These are phyloP conservation scores for Suhomyces terraborum DNA, from an alignment of 1,139 yeast species.

Conservation along the genomic window DNA sequence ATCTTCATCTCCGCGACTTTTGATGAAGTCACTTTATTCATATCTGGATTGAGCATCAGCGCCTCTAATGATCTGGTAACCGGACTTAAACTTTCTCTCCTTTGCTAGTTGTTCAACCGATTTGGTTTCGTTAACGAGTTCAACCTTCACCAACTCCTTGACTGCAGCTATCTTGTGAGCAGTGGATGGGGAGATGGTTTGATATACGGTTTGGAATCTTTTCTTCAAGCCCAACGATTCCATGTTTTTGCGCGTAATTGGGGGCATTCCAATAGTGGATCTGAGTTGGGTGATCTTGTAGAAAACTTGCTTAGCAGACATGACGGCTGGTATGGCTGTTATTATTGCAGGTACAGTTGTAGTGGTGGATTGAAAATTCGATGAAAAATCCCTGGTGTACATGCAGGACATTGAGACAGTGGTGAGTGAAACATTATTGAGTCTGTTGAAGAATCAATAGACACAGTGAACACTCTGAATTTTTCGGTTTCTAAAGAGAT, in stretches of 20 bases:
- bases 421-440: no score
- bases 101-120: conserved; percentile 53
- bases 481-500: no score
- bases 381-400: conserved; percentile 4
- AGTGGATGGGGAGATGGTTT: conserved; percentile 69
- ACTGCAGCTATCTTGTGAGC: conserved; percentile 85
- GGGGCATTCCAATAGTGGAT: conserved; percentile 85
- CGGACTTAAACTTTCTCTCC: conserved; percentile 65
- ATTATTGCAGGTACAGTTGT: not conserved
- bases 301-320: conserved; percentile 26
- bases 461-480: no score
- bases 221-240: conserved; percentile 72
- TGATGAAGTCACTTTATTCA: conserved; percentile 2
- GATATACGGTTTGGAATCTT: conserved; percentile 75
- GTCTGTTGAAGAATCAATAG: no score
- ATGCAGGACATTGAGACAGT: conserved; percentile 4
- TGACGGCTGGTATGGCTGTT: no score
- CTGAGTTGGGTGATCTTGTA: conserved; percentile 73
- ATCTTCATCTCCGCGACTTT: no score
- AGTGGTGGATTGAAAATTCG: conserved; percentile 6
- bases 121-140: conserved; percentile 59
- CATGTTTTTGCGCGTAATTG: conserved; percentile 63
- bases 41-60: conserved; percentile 6
- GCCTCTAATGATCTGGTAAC: conserved; percentile 29
- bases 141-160: conserved; percentile 87